Percentiles rank a stretch among this genome's conserved stretches.
phyloP scores from a whole-genome alignment of 2,329 filamentous ascomycete genomes.

The Diplodia sapinea region DNA sequence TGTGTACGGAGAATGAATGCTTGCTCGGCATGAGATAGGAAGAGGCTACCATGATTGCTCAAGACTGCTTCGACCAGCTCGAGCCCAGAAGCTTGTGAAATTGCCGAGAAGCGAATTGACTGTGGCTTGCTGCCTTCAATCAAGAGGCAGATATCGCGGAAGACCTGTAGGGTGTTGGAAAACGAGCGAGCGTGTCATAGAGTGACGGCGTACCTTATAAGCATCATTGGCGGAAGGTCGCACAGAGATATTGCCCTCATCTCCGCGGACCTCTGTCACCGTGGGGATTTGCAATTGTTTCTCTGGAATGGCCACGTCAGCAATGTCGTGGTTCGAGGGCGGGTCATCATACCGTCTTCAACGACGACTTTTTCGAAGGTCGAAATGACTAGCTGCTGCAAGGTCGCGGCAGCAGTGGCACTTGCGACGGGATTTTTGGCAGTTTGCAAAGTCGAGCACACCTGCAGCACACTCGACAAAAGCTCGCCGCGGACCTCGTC shows the following conservation, averaged over 20 bases:
- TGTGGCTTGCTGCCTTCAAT: conserved; percentile 83
- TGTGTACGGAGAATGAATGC: conserved; percentile 75
- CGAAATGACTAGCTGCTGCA: conserved; percentile 90
- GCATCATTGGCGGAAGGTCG: conserved; percentile 83
- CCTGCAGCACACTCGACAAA: conserved; percentile 80
- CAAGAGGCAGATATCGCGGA: conserved; percentile 87
- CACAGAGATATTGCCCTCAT: conserved; percentile 69
- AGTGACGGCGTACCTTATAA: conserved; percentile 62
- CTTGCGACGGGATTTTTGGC: conserved; percentile 94
- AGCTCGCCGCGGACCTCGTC: conserved; percentile 79
- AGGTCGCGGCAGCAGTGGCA: conserved; percentile 92
- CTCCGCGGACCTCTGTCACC: conserved; percentile 70
- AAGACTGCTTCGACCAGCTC: conserved; percentile 92
- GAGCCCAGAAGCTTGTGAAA: conserved; percentile 82
- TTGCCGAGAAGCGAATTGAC: conserved; percentile 77
- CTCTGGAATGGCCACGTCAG: conserved; percentile 34
- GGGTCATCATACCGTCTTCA: conserved; percentile 72
- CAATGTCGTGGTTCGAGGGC: neutral
- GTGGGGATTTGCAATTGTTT: conserved; percentile 59
- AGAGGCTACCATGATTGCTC: conserved; percentile 81
- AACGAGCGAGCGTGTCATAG: conserved; percentile 30
- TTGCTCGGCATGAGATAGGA: conserved; percentile 79
- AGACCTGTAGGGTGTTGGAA: conserved; percentile 60
- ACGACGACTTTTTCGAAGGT: conserved; percentile 88
- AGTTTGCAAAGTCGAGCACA: conserved; percentile 88